Percentiles rank a stretch among this genome's conserved stretches.
phyloP scores from a whole-genome alignment of 116 monocot genomes.

The Dioscorea cayenensis region DNA sequence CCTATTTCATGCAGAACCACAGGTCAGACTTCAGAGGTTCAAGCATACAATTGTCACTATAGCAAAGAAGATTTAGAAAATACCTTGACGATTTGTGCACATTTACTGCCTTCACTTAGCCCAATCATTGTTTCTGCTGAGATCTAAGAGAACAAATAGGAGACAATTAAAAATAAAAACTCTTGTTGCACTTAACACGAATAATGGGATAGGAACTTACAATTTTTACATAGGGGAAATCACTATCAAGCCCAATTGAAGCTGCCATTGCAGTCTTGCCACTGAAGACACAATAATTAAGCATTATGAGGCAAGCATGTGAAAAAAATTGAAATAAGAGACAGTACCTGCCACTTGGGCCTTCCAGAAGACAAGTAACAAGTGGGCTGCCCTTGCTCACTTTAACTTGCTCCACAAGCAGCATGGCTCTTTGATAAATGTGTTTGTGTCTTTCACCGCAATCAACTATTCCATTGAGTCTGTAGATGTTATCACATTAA shows the following conservation, averaged over 20 bases:
- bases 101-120: slow-evolving; percentile 90
- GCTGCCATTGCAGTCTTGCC: slow-evolving; percentile 93
- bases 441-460: slow-evolving; percentile 79
- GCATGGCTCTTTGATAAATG: slow-evolving; percentile 77
- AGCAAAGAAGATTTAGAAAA: neutral
- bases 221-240: slow-evolving; percentile 95
- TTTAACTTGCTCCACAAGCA: slow-evolving; percentile 95
- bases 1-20: neutral
- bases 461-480: slow-evolving; percentile 84
- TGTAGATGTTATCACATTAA: slow-evolving; percentile 15
- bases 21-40: neutral
- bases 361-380: slow-evolving; percentile 94
- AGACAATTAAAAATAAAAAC: neutral
- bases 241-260: slow-evolving; percentile 85
- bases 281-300: slow-evolving; percentile 35
- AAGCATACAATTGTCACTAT: neutral
- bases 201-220: slow-evolving; percentile 38
- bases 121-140: slow-evolving; percentile 97
- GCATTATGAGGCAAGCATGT: neutral
- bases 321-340: neutral
- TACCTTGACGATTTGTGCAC: slow-evolving; percentile 89
- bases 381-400: slow-evolving; percentile 90
- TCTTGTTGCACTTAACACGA: neutral
- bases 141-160: slow-evolving; percentile 40
- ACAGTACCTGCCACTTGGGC: slow-evolving; percentile 75